Evolutionary conservation across 306 rosid genomes (phyloP), one percentile per base, ranked within the genome.

Genomic region (Vigna hirtella): DNA sequence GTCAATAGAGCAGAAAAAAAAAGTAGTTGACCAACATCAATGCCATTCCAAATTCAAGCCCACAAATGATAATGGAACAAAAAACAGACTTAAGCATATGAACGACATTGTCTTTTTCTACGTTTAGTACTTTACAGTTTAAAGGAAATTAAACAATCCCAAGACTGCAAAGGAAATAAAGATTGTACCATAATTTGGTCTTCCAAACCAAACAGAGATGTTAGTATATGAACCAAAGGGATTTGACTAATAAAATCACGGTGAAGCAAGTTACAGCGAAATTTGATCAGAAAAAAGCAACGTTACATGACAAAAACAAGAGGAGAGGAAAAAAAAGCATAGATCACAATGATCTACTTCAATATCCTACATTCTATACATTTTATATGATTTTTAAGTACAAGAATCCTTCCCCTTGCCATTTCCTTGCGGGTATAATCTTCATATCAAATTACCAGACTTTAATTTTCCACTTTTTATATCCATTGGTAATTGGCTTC

Each of bases 341-440:
- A 72, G 75, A 90, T 81, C 76, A n/a, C 77, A 55, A 24, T 61
- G 77, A 75, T 81, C 88, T 59, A 59, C 42, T 52, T 77, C 83
- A 72, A 76, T 51, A 83, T 79, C 84, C 78, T 79, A 83, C 85
- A 83, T 59, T 81, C 80, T 86, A 82, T 81, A 88, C 86, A 89
- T 83, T 67, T 53, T 76, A 76, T 82, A 74, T 61, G 74, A 70
- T 73, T 78, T 58, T 67, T 80, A 82, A 66, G 58, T 86, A 84
- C 90, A 87, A 82, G 75, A 81, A 87, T 45, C 81, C 68, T 34
- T 59, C 63, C 81, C 76, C 61, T 51, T 73, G 24, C 81, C 87
- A 47, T 77, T 83, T 78, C 30, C 75, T 43, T 74, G 4, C 58
- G 36, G 79, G 66, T 57, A 49, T 66, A 77, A 50, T 48, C 73